Evolutionary conservation across 768 basidiomycete species (phyloP).

Genomic region (Gelatoporia subvermispora): DNA sequence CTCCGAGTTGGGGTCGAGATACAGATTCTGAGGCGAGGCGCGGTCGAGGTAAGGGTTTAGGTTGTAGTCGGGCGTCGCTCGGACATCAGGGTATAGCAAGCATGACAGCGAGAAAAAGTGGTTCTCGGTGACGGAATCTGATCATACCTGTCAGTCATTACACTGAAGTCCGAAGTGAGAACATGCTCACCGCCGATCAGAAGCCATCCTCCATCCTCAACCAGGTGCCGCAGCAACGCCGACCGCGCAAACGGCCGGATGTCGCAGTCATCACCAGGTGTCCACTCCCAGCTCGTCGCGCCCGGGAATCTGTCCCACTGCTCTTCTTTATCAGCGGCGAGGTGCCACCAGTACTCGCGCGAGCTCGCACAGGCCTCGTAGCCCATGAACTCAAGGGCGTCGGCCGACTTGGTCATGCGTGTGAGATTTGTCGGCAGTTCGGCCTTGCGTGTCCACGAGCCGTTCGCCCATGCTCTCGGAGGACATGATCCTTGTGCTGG

Average conservation of each 20-base stretch:
- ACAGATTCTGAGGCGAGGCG: conserved; percentile 61
- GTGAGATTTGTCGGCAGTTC: conserved; percentile 21
- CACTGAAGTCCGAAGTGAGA: neutral
- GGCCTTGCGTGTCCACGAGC: conserved; percentile 38
- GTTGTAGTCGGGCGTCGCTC: conserved; percentile 58
- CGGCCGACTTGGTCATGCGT: conserved; percentile 23
- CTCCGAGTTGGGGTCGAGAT: conserved; percentile 53
- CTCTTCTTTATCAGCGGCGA: conserved; percentile 45
- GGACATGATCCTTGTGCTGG: conserved; percentile 27
- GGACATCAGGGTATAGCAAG: conserved; percentile 59
- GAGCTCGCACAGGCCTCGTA: conserved; percentile 59
- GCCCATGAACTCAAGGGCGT: conserved; percentile 50
- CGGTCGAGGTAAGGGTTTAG: conserved; percentile 52
- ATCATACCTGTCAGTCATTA: conserved; percentile 19
- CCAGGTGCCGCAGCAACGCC: conserved; percentile 49
- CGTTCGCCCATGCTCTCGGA: conserved; percentile 30
- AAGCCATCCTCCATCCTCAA: conserved; percentile 69
- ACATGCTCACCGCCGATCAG: conserved; percentile 51
- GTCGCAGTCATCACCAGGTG: conserved; percentile 41
- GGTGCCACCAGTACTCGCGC: conserved; percentile 60
- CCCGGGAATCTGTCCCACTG: conserved; percentile 50
- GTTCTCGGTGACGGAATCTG: conserved; percentile 68
- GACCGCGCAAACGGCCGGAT: conserved; percentile 37
- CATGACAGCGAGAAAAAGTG: conserved; percentile 75
- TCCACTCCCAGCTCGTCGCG: conserved; percentile 51